These are phyloP conservation scores for Populus tremula DNA, from an alignment of 345 rosid species.

Conservation along the genomic window DNA sequence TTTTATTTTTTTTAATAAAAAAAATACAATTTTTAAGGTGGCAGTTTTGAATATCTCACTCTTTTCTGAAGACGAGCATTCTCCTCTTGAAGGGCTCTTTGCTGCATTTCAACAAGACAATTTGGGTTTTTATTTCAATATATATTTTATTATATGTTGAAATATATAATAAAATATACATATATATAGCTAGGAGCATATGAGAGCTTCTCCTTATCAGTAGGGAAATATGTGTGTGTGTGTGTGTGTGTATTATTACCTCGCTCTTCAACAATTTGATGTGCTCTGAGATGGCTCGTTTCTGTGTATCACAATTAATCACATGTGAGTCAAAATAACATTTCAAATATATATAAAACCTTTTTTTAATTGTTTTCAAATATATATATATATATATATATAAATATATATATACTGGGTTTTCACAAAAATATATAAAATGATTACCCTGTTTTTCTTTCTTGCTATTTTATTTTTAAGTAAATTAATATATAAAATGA, in stretches of 20 bases:
- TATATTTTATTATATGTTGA: neutral
- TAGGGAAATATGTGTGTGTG: too few species aligned
- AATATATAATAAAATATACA: too few species aligned
- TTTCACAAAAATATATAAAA: too few species aligned
- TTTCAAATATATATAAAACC: too few species aligned
- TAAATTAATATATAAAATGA: neutral
- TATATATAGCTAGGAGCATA: too few species aligned
- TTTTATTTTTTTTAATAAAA: neutral
- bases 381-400: neutral
- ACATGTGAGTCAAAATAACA: neutral
- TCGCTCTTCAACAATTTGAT: slow-evolving; percentile 39
- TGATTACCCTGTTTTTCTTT: too few species aligned
- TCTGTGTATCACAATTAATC: slow-evolving; percentile 22
- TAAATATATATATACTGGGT: neutral
- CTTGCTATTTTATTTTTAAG: too few species aligned
- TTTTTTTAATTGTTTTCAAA: neutral
- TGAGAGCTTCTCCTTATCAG: too few species aligned
- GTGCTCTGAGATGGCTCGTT: slow-evolving; percentile 39
- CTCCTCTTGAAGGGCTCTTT: slow-evolving; percentile 47
- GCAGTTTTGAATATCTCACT: slow-evolving; percentile 31
- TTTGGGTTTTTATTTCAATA: neutral
- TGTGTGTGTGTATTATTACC: slow-evolving; percentile 4
- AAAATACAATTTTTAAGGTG: neutral
- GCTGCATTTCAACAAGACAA: slow-evolving; percentile 26
- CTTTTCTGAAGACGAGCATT: slow-evolving; percentile 42